Evolutionary conservation across 805 yeast species (phyloP).

Genomic region (Wickerhamomyces ciferrii): DNA sequence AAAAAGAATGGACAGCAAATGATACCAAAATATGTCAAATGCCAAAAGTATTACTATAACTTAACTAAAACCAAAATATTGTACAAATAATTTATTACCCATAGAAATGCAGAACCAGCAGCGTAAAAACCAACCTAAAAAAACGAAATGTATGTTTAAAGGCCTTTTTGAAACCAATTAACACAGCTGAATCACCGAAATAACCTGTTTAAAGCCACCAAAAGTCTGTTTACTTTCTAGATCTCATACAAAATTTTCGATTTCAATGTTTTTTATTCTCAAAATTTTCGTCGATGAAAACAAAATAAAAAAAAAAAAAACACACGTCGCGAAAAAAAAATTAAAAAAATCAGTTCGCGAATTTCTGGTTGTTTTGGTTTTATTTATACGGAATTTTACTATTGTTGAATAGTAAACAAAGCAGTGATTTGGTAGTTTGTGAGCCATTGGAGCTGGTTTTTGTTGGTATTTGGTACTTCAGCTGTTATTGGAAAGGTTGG

Average conservation of each 20-base stretch:
- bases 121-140: neutral
- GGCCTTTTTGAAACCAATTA: too few species aligned
- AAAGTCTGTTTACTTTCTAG: neutral
- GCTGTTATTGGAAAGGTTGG: too few species aligned
- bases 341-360: neutral
- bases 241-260: neutral
- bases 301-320: too few species aligned
- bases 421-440: neutral
- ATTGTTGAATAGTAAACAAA: neutral
- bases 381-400: neutral
- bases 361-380: neutral
- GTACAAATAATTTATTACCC: neutral
- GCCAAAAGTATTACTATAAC: neutral
- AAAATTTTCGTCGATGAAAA: neutral
- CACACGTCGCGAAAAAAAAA: neutral
- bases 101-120: too few species aligned
- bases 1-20: neutral
- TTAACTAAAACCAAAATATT: neutral
- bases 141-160: neutral
- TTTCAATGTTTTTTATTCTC: neutral
- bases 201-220: neutral
- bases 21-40: neutral
- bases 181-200: too few species aligned
- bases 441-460: too few species aligned
- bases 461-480: too few species aligned